Base-by-base conservation (phyloP, 1,284 basidiomycete genomes). In the Papiliotrema fonsecae region DNA sequence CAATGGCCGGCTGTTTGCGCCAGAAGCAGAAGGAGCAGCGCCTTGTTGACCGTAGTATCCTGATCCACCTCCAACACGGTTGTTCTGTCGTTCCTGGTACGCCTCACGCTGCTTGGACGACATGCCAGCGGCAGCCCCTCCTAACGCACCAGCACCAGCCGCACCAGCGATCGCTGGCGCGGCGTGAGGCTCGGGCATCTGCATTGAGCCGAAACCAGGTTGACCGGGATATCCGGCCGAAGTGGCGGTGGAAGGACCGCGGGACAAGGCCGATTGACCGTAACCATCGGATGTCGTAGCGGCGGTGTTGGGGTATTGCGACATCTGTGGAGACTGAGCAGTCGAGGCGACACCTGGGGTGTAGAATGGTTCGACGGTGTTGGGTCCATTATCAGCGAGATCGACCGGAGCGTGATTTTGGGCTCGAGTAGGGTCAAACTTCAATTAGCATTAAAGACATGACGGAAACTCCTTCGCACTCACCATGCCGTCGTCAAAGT, bases 401-500 rank as follows among this genome's bases (percentile, higher is more conserved):
- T 74, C 72, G 46, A 71, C 60, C 5, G 59, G 53, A 21, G 60
- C 68, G 37, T 61, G 62, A 59, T 67, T 64, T 47, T 60, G 58
- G 6, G 63, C 58, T 25, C 64, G 62, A 21, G 48, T 50, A 30
- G 56, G 70, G 52, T 73, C 69, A 44, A 72, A 74, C 71, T 73
- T 16, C 25, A 4, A 31, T 49, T 47, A 49, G 41, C 24, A 13
- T 5, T 16, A 5, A n/a, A 10, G 21, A 31, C 21, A 45, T 14
- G 7, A 5, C 21, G n/a, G n/a, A n/a, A n/a, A n/a, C n/a, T n/a
- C n/a, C n/a, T n/a, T n/a, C n/a, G n/a, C 6, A 61, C 66, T 55
- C 51, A 72, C 71, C 70, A 74, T 74, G 61, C 64, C 62, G 52
- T 74, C 72, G 54, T 72, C 70, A 57, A 72, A 74, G 54, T 72